Evolutionary conservation across 2,329 filamentous ascomycete species (phyloP).

Genomic region (Cladosporium sp.): DNA sequence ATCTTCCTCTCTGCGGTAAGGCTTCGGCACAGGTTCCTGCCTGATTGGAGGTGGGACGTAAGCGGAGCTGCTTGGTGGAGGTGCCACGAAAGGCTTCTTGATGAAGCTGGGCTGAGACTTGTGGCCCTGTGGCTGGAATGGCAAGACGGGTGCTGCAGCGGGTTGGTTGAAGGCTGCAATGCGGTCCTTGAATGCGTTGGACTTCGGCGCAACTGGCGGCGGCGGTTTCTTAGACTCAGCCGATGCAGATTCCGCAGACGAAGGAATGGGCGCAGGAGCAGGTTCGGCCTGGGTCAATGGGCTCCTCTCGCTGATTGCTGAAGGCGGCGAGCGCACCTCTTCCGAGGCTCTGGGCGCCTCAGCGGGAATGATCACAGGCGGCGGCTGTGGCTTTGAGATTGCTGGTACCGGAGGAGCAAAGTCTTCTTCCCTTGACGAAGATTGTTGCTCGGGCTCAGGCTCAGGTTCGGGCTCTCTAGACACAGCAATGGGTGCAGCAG

Average conservation of each 20-base stretch:
- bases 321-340: constrained; percentile 30
- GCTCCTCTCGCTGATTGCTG: constrained; percentile 23
- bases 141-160: constrained; percentile 79
- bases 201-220: constrained; percentile 65
- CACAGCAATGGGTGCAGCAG: constrained; percentile 7
- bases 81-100: constrained; percentile 95
- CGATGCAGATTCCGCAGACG: constrained; percentile 40
- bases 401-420: constrained; percentile 35
- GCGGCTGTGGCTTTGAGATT: constrained; percentile 39
- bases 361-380: constrained; percentile 36
- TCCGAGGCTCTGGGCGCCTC: constrained; percentile 23
- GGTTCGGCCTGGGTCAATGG: constrained; percentile 26
- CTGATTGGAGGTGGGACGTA: constrained; percentile 79
- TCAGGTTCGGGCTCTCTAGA: constrained; percentile 32
- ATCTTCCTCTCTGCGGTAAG: constrained; percentile 87
- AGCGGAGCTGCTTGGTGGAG: constrained; percentile 87
- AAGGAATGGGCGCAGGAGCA: constrained; percentile 38
- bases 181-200: constrained; percentile 87
- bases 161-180: constrained; percentile 97
- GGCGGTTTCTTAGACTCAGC: constrained; percentile 58
- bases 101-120: constrained; percentile 62
- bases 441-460: constrained; percentile 17
- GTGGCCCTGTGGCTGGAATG: constrained; percentile 75
- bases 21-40: constrained; percentile 63
- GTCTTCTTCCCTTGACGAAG: constrained; percentile 18